Evolutionary conservation across 2,329 filamentous ascomycete species (phyloP), one percentile per base, ranked within the genome.

Genomic region (Alternaria dauci): DNA sequence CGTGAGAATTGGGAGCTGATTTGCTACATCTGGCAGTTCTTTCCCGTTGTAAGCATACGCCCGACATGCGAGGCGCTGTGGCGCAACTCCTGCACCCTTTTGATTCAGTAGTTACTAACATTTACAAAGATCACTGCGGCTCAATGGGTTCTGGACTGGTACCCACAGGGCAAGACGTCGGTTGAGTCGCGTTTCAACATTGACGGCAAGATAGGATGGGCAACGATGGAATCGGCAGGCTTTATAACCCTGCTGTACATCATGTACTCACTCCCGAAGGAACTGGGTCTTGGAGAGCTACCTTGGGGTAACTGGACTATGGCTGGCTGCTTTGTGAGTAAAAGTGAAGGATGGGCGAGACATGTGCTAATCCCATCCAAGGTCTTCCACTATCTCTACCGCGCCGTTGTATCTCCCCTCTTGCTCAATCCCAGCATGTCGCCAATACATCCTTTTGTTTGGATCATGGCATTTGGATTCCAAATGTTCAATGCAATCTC

Each of bases 111-210:
- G 4, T 38, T 25, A 42, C 55, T 62, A 38, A 55, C 30, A 18
- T 30, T 9, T 30, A 57, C 65, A 46, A 50, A 96, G 93, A 73
- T 93, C 65, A 89, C 89, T 0, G 85, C 88, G 1, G 52, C 87
- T 23, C 93, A 97, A 87, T 96, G 91, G 89, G 18, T 78, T 16
- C 60, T 89, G 57, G 85, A 87, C 56, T 97, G 88, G 86, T 95
- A 97, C 78, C 92, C 92, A 52, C 93, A 94, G 83, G 95, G 95
- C 77, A 98, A 98, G 81, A 97, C 94, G 3, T 96, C 93, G 4
- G 85, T 88, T 18, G 74, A 84, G 3, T 93, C 90, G 70, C 81
- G 81, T 12, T 83, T 95, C 76, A 99, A 99, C 80, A 79, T 98
- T n/a, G 92, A 94, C 2, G 95, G 95, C 62, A 92, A 91, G 70